Percentiles rank a stretch among this genome's conserved stretches.
These are phyloP conservation scores for Pseudocercospora musae DNA, from an alignment of 2,329 filamentous ascomycete species.

Conservation along the genomic window DNA sequence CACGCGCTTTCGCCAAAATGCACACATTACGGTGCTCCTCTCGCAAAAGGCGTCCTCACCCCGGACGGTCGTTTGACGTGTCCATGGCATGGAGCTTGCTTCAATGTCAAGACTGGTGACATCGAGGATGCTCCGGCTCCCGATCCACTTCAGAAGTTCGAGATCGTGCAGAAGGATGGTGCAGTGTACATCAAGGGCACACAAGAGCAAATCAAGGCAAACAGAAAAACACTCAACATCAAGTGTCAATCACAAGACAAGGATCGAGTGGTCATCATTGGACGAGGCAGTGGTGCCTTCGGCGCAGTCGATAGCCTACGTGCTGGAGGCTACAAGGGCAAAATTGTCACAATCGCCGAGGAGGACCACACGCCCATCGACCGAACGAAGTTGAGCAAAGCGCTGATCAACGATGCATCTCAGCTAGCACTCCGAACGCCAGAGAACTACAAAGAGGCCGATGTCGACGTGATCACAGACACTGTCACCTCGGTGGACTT, in stretches of 20 bases:
- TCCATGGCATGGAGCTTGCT: constrained; percentile 97
- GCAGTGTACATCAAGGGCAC: constrained; percentile 81
- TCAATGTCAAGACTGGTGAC: constrained; percentile 83
- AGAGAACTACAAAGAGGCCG: constrained; percentile 68
- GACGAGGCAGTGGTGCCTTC: constrained; percentile 78
- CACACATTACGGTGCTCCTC: constrained; percentile 85
- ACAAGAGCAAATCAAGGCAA: constrained; percentile 72
- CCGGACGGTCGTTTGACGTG: constrained; percentile 81
- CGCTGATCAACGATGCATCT: constrained; percentile 72
- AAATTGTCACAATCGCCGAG: constrained; percentile 76
- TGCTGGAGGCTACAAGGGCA: constrained; percentile 73
- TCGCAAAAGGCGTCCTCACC: constrained; percentile 81
- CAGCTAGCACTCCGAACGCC: constrained; percentile 76
- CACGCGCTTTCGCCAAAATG: constrained; percentile 82
- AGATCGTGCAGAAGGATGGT: constrained; percentile 75
- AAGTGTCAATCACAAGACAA: constrained; percentile 60
- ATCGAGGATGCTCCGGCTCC: constrained; percentile 92
- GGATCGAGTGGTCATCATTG: constrained; percentile 76
- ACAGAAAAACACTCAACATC: constrained; percentile 69
- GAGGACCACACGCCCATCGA: constrained; percentile 82
- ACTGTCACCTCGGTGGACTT: constrained; percentile 77
- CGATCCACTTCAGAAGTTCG: constrained; percentile 79
- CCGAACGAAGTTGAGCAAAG: constrained; percentile 92
- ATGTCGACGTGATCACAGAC: constrained; percentile 52
- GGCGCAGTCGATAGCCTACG: constrained; percentile 80